Evolutionary conservation across 176 grass and related monocot species (phyloP).

Genomic region (Ananas comosus): DNA sequence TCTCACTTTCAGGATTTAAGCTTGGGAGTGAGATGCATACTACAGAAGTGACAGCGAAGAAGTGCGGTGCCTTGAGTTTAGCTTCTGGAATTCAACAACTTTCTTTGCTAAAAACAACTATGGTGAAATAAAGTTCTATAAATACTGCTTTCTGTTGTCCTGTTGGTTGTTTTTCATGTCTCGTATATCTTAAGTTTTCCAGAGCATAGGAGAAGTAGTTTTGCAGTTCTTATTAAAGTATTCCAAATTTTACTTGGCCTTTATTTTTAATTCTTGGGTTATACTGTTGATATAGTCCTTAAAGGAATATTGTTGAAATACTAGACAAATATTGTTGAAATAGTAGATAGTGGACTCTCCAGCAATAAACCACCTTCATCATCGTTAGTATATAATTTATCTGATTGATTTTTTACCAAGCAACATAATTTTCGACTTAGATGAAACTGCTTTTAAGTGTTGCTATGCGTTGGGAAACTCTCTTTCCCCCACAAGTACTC

Average conservation of each 20-base stretch:
- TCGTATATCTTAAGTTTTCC: neutral
- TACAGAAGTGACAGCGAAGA: slow-evolving; percentile 72
- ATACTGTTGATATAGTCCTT: neutral
- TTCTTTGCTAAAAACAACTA: slow-evolving; percentile 80
- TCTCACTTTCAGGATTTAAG: slow-evolving; percentile 63
- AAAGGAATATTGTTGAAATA: too few species aligned
- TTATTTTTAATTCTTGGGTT: neutral
- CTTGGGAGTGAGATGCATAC: slow-evolving; percentile 62
- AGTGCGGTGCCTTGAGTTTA: slow-evolving; percentile 54
- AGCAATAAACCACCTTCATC: too few species aligned
- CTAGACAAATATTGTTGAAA: too few species aligned
- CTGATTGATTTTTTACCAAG: too few species aligned
- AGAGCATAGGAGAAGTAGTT: neutral
- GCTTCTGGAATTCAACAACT: slow-evolving; percentile 75
- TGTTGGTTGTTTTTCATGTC: neutral
- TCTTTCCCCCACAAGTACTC: too few species aligned
- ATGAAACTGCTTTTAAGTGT: too few species aligned
- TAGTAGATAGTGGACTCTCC: too few species aligned
- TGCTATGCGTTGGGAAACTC: too few species aligned
- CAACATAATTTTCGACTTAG: too few species aligned
- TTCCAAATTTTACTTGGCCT: neutral
- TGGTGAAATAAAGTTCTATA: slow-evolving; percentile 33
- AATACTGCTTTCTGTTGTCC: neutral
- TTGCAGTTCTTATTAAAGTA: neutral
- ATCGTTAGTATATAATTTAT: too few species aligned